Percentiles rank a stretch among this genome's conserved stretches.
These are phyloP conservation scores for Sherardia arvensis DNA, from an alignment of 257 asterid species.

Conservation along the genomic window DNA sequence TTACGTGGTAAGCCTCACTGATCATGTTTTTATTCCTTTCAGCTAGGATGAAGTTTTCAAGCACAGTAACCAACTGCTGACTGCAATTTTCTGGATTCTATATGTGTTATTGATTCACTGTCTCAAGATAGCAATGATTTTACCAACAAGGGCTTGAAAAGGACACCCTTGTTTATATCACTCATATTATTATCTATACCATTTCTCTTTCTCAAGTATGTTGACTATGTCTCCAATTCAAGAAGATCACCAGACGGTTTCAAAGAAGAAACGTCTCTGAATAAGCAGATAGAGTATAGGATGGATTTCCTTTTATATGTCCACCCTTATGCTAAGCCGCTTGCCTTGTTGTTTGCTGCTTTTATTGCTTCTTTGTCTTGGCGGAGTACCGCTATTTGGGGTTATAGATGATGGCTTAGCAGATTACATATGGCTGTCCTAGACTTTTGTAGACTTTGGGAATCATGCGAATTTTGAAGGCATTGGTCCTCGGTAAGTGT, in stretches of 20 bases:
- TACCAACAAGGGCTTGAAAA: slow-evolving; percentile 36
- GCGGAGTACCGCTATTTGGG: slow-evolving; percentile 79
- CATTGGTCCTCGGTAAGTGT: slow-evolving; percentile 61
- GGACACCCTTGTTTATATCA: slow-evolving; percentile 45
- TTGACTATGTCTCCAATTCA: slow-evolving; percentile 45
- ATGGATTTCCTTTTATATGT: slow-evolving; percentile 66
- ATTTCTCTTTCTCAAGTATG: slow-evolving; percentile 53
- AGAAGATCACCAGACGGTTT: slow-evolving; percentile 45
- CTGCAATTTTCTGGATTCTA: slow-evolving; percentile 37
- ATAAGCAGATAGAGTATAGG: slow-evolving; percentile 67
- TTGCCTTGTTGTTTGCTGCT: slow-evolving; percentile 71
- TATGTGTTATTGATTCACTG: slow-evolving; percentile 21
- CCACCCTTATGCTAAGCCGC: slow-evolving; percentile 78
- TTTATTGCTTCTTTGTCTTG: slow-evolving; percentile 57
- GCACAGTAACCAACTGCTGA: slow-evolving; percentile 40
- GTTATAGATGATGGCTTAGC: slow-evolving; percentile 68
- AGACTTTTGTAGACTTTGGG: slow-evolving; percentile 77
- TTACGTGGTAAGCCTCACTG: not conserved
- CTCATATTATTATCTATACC: slow-evolving; percentile 50
- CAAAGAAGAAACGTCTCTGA: slow-evolving; percentile 58
- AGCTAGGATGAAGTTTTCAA: slow-evolving; percentile 48
- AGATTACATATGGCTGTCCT: slow-evolving; percentile 74
- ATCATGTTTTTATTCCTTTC: not conserved
- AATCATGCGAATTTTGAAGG: slow-evolving; percentile 81
- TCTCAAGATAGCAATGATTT: slow-evolving; percentile 18